Evolutionary conservation across 2,329 filamentous ascomycete species (phyloP), one percentile per base, ranked within the genome.

Genomic region (Penicillium griseofulvum): DNA sequence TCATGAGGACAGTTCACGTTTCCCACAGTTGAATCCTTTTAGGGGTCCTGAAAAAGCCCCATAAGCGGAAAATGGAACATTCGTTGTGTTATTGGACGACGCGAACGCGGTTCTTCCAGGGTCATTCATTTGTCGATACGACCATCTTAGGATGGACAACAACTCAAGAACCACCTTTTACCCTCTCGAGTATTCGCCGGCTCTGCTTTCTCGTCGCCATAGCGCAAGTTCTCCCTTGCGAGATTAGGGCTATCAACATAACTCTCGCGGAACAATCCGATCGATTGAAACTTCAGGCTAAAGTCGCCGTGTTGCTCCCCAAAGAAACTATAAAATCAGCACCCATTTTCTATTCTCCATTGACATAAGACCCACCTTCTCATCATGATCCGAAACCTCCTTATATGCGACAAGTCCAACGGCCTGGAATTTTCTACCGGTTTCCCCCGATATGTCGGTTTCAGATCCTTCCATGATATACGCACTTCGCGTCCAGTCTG

Each of bases 351-450:
- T 11, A 12, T 1, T 12, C 26, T 38, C 29, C 14, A 49, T 22
- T 29, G 29, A 19, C 22, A 17, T n/a, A 50, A 38, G 3, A 59
- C 76, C 55, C 72, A 90, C 89, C 90, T 94, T 69, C 90, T 78
- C 80, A 89, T 88, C 90, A 94, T 92, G 56, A 94, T 78, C 48
- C 85, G 87, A 29, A 93, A 76, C 44, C 88, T 79, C 73, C 83
- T 87, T 37, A 94, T 77, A 41, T 77, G 76, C 45, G 76, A 77
- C 59, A 82, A 65, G 63, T 91, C 77, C 62, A 94, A 69, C 5
- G 81, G 78, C 54, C 78, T 71, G 0, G 83, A 83, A 72, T 88
- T 85, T 17, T 81, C 73, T 68, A 83, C 81, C 57, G 85, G 79
- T 64, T 81, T 83, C 0, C 90, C 90, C 4, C 90, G 79, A 71